phyloP scores from a whole-genome alignment of 352 stramenopile species.

The Pythium utonaiense region DNA sequence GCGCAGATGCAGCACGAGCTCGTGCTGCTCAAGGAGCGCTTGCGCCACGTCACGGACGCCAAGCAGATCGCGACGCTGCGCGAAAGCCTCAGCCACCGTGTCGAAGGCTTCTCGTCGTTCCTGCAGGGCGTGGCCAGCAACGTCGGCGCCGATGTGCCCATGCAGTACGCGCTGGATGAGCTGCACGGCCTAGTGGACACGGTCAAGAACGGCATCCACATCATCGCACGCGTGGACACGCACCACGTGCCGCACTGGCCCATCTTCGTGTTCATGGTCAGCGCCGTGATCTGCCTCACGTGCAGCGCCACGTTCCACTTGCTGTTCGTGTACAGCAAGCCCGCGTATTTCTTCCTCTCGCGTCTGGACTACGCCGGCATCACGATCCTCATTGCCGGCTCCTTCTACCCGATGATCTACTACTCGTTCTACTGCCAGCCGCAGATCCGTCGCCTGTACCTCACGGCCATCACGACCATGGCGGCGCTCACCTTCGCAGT shows the following conservation, averaged over 20 bases:
- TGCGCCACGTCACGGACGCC: constrained; percentile 47
- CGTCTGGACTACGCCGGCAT: constrained; percentile 84
- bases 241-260: constrained; percentile 82
- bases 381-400: constrained; percentile 83
- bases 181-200: constrained; percentile 69
- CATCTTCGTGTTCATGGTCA: constrained; percentile 84
- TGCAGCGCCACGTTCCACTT: constrained; percentile 83
- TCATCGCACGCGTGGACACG: constrained; percentile 59
- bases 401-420: constrained; percentile 87
- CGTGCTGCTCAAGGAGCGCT: constrained; percentile 43
- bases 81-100: constrained; percentile 44
- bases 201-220: constrained; percentile 74
- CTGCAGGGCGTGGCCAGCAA: constrained; percentile 66
- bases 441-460: constrained; percentile 56
- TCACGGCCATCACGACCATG: constrained; percentile 65
- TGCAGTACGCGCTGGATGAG: constrained; percentile 77
- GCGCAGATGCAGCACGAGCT: constrained; percentile 64
- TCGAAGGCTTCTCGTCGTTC: constrained; percentile 68
- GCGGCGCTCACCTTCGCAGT: constrained; percentile 65
- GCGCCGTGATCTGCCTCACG: constrained; percentile 76
- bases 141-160: constrained; percentile 66
- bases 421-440: constrained; percentile 88
- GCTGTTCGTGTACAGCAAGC: constrained; percentile 78
- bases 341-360: constrained; percentile 72
- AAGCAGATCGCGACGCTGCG: constrained; percentile 58